Evolutionary conservation across 768 basidiomycete genomes (phyloP), one percentile per base, ranked within the genome.

Genomic region (Leccinum obscurum): DNA sequence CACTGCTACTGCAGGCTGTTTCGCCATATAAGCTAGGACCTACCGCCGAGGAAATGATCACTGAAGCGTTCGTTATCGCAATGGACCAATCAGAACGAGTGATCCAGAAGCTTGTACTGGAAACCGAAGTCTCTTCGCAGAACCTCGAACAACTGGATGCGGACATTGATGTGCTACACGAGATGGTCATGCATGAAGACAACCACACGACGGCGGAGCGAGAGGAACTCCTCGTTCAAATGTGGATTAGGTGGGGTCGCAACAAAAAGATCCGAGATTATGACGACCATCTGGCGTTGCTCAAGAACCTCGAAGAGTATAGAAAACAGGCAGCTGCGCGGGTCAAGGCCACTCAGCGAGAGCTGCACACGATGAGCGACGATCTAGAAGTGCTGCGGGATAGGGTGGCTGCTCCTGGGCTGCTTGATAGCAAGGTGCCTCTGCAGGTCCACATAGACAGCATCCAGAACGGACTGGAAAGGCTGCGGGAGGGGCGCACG

Each of bases 321-420:
- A 78, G 88, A 64, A 81, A 80, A 63, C 79, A 81, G 60, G 90
- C 91, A 4, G 72, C 80, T 41, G 82, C 77, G 10, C 89, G 89
- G 62, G 88, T 93, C n/a, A 80, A 80, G 34, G 83, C 83, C 0
- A 83, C 88, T 14, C 67, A 89, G 65, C 85, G 86, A 55, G 79
- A 84, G 10, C 73, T 93, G 62, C 74, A 83, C 30, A 76, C 77
- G 41, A 83, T 92, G 85, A 83, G 83, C 63, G 85, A 83, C 37
- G 89, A 92, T 62, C 85, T 92, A 79, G 89, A 90, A 68, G 89
- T 90, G 49, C 73, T 93, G 61, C 78, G 90, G 61, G 87, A 90
- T 68, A 78, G 87, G 17, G 88, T 90, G 1, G 82, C 88, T 4
- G 81, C 84, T 34, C 90, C 91, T 1, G 84, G 85, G 54, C 72